Evolutionary conservation across 2,329 filamentous ascomycete species (phyloP), one percentile per base, ranked within the genome.

Genomic region (Aureobasidium mangrovei): DNA sequence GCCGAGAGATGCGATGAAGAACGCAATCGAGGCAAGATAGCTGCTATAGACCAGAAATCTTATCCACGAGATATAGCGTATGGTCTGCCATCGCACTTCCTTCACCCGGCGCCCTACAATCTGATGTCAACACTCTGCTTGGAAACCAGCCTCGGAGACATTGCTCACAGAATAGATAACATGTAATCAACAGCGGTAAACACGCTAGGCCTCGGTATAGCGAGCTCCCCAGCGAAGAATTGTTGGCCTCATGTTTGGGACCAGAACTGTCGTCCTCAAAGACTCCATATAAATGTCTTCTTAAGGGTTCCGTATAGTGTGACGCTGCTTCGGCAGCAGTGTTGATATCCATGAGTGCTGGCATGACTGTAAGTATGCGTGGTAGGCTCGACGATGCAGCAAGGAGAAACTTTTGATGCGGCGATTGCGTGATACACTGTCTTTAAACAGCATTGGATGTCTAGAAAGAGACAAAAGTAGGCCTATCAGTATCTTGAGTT

Each of bases 21-120:
- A 73, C 1, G 56, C 56, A 39, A 71, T 65, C 24, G 67, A 66
- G 27, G 67, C 54, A 12, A 67, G 32, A 58, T 70, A 71, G 2
- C 70, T 64, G 4, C 64, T 28, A 18, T 67, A 59, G 29, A 72
- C 63, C 7, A 73, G 57, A 2, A 65, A 28, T 2, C 67, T 65
- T 27, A 68, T 65, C n/a, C 62, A 60, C 27, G 60, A 64, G 38
- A 68, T 55, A n/a, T 56, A 24, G 12, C 51, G 55, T 26, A 65
- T 53, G 35, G 60, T 58, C 4, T 58, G 53, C 12, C 33, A 44
- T 26, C 47, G 45, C 4, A 56, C 36, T 24, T 53, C 46, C 12
- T 41, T 39, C n/a, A 54, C 33, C 24, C 57, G 57, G n/a, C 51
- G 56, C 18, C 54, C 57, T 58, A 6, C 31, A 10, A 18, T 5